Base-by-base conservation (phyloP, 768 basidiomycete genomes). In the Lanmaoa rubissima region DNA sequence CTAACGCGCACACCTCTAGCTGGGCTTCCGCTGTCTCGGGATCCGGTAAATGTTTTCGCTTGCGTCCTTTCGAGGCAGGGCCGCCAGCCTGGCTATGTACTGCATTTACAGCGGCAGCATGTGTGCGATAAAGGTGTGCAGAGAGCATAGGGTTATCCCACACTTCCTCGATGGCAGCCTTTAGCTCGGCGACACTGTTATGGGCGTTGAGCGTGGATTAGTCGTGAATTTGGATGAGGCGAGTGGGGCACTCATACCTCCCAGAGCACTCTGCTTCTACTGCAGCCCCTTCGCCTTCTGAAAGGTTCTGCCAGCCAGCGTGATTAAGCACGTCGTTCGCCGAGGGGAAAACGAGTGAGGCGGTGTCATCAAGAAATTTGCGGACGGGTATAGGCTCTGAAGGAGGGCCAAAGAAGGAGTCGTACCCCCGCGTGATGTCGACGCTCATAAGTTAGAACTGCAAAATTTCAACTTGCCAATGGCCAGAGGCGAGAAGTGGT, bases 341-440 rank as follows among this genome's bases (percentile, higher is more conserved):
- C 32, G 59, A 54, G 39, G 61, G 48, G 34, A 57, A 56, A 24
- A 28, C 31, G 26, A 62, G 50, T 2, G 58, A 41, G 61, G 60
- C 36, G 7, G 75, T 72, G 48, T 73, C 64, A 13, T 74, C 69
- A 14, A 81, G 57, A 61, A 86, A 86, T 1, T 69, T 69, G 28
- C 64, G 66, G 44, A 88, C 59, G 44, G 81, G 67, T 34, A 88
- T 75, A 26, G 63, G 72, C 35, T 85, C 79, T 40, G 87, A 88
- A 21, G 85, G 74, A 42, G 86, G 87, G 0, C 87, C 87, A 69
- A 87, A 84, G 53, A 80, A 75, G 34, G 79, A 83, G 59, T 85
- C 83, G 32, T 73, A 65, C 36, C 68, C 65, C 53, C 70, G 71
- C 9, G 52, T 58, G 56, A 73, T 63, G 57, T 71, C 63, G 41